Evolutionary conservation across 805 yeast genomes (phyloP), one percentile per base, ranked within the genome.

Genomic region (Saturnispora saitoi): DNA sequence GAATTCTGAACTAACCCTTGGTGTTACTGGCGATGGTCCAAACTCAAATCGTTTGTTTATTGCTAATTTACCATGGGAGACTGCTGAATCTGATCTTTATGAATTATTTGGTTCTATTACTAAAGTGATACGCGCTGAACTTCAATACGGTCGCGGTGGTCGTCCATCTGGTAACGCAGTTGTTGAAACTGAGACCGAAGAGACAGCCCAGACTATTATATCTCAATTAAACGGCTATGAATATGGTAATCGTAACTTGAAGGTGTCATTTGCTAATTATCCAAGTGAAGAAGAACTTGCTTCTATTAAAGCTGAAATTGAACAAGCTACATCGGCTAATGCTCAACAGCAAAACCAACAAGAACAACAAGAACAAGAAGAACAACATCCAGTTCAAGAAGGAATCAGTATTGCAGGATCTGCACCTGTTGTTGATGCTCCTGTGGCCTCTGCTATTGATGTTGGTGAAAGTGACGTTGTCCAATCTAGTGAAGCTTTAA

Each of bases 51-150:
- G 77, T 20, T 75, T 91, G 41, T 84, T 68, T 61, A 89, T 85
- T 20, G 75, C 73, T 41, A 91, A 91, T 69, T 71, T 91, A 60
- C 98, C 98, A 29, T 87, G 78, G 73, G 83, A 89, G 46, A 90
- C 97, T n/a, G 78, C 88, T 30, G 81, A 82, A 55, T 81, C 83
- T 50, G 97, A 91, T 66, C 74, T 91, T 55, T 78, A 72, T 54
- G 96, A 90, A 56, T 73, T 91, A 51, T 90, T 90, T 63, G 91
- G 83, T 62, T 83, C 91, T 32, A 78, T 89, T 48, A 95, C 96
- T 20, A 69, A 76, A 43, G 87, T 91, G 15, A 70, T 66, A 37
- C 75, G 74, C 39, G 96, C 96, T 19, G 95, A 87, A 63, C 72
- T 91, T 52, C 86, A 81, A 63, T 76, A 65, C 58, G 75, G 75